Conservation (phyloP, 1,284 basidiomycete species). For the Schizophyllum amplum region DNA sequence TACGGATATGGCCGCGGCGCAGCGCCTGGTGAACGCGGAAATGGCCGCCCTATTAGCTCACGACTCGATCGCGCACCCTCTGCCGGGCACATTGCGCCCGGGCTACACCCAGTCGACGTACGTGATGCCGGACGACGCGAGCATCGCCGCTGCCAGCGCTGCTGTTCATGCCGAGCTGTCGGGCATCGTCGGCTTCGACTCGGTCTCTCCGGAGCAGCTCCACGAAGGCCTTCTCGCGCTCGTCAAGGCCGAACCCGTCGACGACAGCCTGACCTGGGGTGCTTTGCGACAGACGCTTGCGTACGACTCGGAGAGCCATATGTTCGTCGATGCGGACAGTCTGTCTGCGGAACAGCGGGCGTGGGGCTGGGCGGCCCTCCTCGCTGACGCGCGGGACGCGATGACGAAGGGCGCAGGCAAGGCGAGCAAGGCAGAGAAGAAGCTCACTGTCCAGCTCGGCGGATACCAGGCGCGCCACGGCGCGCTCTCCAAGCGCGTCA, state of each 20-base stretch:
- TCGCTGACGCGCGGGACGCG: constrained; percentile 58
- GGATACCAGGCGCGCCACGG: constrained; percentile 83
- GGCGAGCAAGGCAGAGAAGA: constrained; percentile 87
- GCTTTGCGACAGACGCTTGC: constrained; percentile 46
- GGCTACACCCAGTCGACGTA: constrained; percentile 72
- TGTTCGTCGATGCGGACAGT: constrained; percentile 61
- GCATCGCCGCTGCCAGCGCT: constrained; percentile 64
- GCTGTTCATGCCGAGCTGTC: constrained; percentile 81
- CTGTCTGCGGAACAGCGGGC: constrained; percentile 55
- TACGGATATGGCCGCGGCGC: constrained; percentile 36
- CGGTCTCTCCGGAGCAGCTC: constrained; percentile 73
- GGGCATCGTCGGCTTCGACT: constrained; percentile 72
- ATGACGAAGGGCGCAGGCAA: constrained; percentile 82
- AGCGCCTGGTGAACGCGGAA: constrained; percentile 72
- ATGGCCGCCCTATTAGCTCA: constrained; percentile 78
- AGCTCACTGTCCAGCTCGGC: constrained; percentile 79
- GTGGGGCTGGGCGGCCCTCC: constrained; percentile 54
- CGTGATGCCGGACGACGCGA: constrained; percentile 70
- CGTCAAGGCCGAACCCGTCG: constrained; percentile 50
- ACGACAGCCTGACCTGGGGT: constrained; percentile 63
- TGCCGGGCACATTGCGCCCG: constrained; percentile 82
- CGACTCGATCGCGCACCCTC: constrained; percentile 82
- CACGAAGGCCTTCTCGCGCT: constrained; percentile 64
- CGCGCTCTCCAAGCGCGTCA: constrained; percentile 60
- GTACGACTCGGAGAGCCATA: constrained; percentile 48